A percentile compares a stretch with the other conserved stretches of the same genome.
Evolutionary conservation across 805 yeast species (phyloP).

Genomic region (Nakazawaea ambrosiae): DNA sequence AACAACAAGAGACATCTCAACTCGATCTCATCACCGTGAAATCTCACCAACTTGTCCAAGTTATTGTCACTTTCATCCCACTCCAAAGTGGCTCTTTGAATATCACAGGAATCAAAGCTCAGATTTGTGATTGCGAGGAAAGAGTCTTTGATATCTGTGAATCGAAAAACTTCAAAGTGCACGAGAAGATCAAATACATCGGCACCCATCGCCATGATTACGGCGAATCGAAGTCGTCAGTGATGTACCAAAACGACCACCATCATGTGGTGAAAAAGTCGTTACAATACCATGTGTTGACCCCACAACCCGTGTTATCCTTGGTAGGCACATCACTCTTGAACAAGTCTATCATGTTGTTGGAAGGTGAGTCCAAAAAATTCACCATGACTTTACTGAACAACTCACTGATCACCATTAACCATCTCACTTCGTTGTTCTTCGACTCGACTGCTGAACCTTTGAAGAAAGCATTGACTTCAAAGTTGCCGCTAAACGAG

Average conservation of each 20-base stretch:
- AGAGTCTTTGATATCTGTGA: constrained; percentile 37
- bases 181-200: constrained; percentile 21
- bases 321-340: constrained; percentile 44
- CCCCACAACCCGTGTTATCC: constrained; percentile 56
- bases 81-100: constrained; percentile 37
- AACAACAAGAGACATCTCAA: constrained; percentile 15
- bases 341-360: constrained; percentile 64
- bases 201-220: constrained; percentile 13
- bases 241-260: constrained; percentile 9
- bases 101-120: constrained; percentile 45
- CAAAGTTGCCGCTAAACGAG: constrained; percentile 50
- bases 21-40: constrained; percentile 23
- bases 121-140: constrained; percentile 41
- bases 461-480: constrained; percentile 43
- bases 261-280: constrained; percentile 18
- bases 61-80: constrained; percentile 43
- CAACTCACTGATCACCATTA: constrained; percentile 47
- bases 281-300: constrained; percentile 27
- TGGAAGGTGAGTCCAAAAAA: constrained; percentile 65
- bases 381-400: constrained; percentile 51
- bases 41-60: constrained; percentile 27
- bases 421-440: constrained; percentile 52
- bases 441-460: constrained; percentile 71
- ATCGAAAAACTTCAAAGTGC: constrained; percentile 19
- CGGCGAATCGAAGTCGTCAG: not conserved